phyloP scores from a whole-genome alignment of 306 rosid species.

The Amphicarpaea edgeworthii region DNA sequence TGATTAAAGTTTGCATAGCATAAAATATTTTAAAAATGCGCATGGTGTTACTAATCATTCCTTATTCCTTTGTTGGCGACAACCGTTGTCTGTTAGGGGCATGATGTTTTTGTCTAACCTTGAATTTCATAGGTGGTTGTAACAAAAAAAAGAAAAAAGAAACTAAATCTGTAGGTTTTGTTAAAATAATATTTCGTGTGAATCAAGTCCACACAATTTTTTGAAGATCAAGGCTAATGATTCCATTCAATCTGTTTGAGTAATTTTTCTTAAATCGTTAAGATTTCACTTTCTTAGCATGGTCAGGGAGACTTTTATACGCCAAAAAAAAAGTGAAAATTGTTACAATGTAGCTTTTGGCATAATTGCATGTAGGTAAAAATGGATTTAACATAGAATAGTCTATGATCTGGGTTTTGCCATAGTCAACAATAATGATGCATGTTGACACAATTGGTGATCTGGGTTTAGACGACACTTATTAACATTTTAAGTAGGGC shows the following conservation, averaged over 20 bases:
- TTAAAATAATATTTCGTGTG: background rate
- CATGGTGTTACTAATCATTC: slow-evolving; percentile 61
- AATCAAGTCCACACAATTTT: background rate
- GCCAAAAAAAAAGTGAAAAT: slow-evolving; percentile 10
- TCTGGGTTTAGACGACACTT: slow-evolving; percentile 28
- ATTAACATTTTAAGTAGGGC: slow-evolving; percentile 11
- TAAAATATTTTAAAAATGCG: slow-evolving; percentile 47
- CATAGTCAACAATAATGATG: slow-evolving; percentile 22
- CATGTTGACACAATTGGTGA: slow-evolving; percentile 18
- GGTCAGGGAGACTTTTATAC: background rate
- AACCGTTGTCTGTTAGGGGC: slow-evolving; percentile 47
- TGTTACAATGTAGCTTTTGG: slow-evolving; percentile 39
- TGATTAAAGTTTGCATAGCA: slow-evolving; percentile 50
- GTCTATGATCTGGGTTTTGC: background rate
- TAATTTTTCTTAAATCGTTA: background rate
- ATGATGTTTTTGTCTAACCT: slow-evolving; percentile 48
- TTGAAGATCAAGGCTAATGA: background rate
- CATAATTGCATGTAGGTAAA: slow-evolving; percentile 32
- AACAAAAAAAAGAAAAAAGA: background rate
- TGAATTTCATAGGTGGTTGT: slow-evolving; percentile 39
- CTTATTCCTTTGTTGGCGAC: slow-evolving; percentile 51
- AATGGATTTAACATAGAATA: slow-evolving; percentile 19
- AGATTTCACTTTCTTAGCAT: background rate
- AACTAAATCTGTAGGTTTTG: background rate
- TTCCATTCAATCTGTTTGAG: background rate